Base-by-base conservation (phyloP, 495 filamentous ascomycete genomes). In the Xylaria castorea region DNA sequence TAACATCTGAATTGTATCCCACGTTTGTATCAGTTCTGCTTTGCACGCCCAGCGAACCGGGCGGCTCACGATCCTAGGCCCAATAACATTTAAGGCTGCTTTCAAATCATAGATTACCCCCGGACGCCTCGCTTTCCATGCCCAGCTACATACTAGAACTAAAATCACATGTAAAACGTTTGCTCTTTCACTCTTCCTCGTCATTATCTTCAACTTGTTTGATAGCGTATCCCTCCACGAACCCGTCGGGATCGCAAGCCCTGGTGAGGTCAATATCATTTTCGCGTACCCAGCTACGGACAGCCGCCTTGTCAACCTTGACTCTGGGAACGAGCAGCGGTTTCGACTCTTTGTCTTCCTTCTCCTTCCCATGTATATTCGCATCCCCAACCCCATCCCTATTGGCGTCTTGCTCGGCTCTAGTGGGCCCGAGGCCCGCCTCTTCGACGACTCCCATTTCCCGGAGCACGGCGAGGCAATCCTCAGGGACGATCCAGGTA, bases 401-500 rank as follows among this genome's bases (percentile, higher is more conserved):
- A 27, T 63, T 53, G 5, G 6, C 36, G 1, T 65, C 81, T 71
- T 34, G 64, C 72, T 40, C 48, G 55, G 74, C 22, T 70, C 82
- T 85, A 58, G 86, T 83, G 0, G 83, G 82, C 0, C 83, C 83
- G 12, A 77, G 82, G 0, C 79, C 85, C 4, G 85, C 86, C n/a
- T 89, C 84, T 71, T 93, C 91, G 44, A 91, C 83, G 42, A 95
- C 86, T 8, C 88, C 90, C 92, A 97, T 93, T 40, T 92, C 91
- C 71, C 91, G 89, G 42, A 97, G 83, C 34, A 93, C 88, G n/a
- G 84, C 86, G 50, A 97, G 86, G 38, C 94, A 91, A 81, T 98
- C 95, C 60, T 97, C 94, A 4, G 89, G 88, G 66, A 90, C 81
- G 78, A 98, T 94, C 81, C 92, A 95, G 5, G 93, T 97, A 30